phyloP scores from a whole-genome alignment of 441 rosid species.

The Capsella rubella region DNA sequence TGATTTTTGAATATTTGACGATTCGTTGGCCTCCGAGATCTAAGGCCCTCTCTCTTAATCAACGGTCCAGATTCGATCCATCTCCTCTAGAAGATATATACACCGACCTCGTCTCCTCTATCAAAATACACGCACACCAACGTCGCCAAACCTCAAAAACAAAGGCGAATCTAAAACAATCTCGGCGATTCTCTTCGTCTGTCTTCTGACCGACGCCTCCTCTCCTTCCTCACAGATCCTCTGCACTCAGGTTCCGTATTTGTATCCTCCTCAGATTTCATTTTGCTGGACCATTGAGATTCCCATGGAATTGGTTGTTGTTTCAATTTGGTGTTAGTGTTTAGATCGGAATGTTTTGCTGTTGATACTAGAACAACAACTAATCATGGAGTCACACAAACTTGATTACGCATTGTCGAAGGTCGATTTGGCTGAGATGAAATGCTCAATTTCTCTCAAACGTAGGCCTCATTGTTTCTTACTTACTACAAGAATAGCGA shows the following conservation, averaged over 20 bases:
- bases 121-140: not conserved
- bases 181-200: conserved; percentile 30
- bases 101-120: conserved; percentile 3
- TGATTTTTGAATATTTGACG: not conserved
- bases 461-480: not conserved
- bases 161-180: not conserved
- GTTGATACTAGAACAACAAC: not conserved
- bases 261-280: conserved; percentile 21
- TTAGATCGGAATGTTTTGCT: conserved; percentile 4
- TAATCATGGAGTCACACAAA: not conserved
- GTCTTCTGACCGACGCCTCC: not conserved
- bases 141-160: not conserved
- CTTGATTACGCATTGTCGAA: conserved; percentile 29
- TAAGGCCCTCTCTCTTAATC: conserved; percentile 29
- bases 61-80: conserved; percentile 38
- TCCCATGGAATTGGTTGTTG: conserved; percentile 7
- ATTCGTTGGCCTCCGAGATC: conserved; percentile 37
- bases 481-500: not conserved
- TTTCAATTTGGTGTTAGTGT: conserved; percentile 6
- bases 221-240: conserved; percentile 27
- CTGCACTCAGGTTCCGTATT: conserved; percentile 22
- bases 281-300: conserved; percentile 21
- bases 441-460: not conserved
- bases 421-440: not conserved
- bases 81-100: conserved; percentile 6